A percentile compares a stretch with the other conserved stretches of the same genome.
Evolutionary conservation across 139 green algal species (phyloP).

Genomic region (Gonium pectorale): DNA sequence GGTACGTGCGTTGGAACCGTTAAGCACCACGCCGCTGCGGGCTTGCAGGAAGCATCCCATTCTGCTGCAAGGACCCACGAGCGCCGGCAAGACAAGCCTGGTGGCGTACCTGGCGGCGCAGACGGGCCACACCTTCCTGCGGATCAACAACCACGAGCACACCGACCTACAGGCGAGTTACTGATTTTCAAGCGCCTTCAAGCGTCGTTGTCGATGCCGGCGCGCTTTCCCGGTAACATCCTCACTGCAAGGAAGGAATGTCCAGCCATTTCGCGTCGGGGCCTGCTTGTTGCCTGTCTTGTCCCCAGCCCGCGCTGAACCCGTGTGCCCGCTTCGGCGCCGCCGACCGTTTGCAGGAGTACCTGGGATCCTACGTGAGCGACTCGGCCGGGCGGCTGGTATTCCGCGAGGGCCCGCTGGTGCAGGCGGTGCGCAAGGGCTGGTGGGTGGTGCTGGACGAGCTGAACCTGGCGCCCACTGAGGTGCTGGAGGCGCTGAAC

Average conservation of each 20-base stretch:
- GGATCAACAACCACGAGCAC: constrained; percentile 99
- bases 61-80: constrained; percentile 93
- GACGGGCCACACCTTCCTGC: constrained; percentile 93
- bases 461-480: constrained; percentile 96
- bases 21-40: no score
- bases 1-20: no score
- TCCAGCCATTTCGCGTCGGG: no score
- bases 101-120: constrained; percentile 93
- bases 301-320: no score
- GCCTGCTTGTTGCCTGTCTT: no score
- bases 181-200: not conserved
- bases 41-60: constrained; percentile 37
- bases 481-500: constrained; percentile 98
- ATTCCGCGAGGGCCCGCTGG: constrained; percentile 94
- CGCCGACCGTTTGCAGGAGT: no score
- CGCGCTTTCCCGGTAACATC: no score
- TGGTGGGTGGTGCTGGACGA: constrained; percentile 99
- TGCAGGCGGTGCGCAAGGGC: constrained; percentile 89
- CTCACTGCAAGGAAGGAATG: no score
- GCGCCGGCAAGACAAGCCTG: constrained; percentile 95
- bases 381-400: constrained; percentile 80
- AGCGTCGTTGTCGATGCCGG: no score
- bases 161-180: constrained; percentile 91
- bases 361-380: constrained; percentile 92
- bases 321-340: no score